Percentiles rank a stretch among this genome's conserved stretches.
Conservation (phyloP, 208 protist genomes). For the Leishmania aethiopica region DNA sequence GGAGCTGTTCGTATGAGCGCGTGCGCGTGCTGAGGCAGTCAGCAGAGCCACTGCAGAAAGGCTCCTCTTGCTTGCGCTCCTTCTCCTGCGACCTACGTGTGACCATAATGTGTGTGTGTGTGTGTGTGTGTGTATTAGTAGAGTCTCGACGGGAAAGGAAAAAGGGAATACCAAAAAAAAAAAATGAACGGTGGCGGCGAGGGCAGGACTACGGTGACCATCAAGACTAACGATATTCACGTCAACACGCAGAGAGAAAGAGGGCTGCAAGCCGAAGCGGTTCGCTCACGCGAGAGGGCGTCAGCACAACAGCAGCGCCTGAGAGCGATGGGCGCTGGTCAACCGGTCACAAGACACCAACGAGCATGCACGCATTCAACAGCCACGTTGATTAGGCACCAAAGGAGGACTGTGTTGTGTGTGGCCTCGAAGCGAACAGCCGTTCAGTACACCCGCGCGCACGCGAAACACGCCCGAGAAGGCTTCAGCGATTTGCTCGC, state of each 20-base stretch:
- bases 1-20: neutral
- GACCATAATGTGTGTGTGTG: neutral
- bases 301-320: no score
- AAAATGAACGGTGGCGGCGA: no score
- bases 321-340: neutral
- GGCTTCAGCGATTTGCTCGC: neutral
- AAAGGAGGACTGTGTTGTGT: no score
- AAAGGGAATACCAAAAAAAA: no score
- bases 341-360: neutral
- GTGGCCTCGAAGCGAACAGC: no score
- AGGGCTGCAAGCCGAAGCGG: neutral
- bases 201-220: no score
- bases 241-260: neutral
- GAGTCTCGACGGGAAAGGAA: neutral
- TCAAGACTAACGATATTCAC: no score
- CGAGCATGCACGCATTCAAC: no score
- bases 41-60: neutral
- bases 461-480: neutral
- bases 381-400: no score
- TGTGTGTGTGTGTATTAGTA: neutral
- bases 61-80: neutral
- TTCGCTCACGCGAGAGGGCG: neutral
- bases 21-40: neutral
- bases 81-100: neutral
- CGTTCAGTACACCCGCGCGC: neutral